Conservation (phyloP, 768 basidiomycete species). For the Amanita brunnescens region DNA sequence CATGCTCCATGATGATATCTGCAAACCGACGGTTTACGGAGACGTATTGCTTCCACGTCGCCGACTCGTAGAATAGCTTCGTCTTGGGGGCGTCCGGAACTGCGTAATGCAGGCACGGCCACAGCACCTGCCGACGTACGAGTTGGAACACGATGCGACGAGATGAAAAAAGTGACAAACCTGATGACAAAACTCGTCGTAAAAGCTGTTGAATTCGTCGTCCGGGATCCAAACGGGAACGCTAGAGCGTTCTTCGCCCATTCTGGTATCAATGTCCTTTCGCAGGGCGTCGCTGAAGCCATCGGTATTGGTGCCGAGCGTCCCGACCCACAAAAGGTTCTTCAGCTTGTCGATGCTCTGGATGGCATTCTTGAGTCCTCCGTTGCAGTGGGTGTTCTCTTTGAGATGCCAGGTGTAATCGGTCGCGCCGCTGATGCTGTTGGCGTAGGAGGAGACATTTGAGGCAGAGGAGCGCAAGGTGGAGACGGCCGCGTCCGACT, state of each 20-base stretch:
- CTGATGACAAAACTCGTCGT: conserved; percentile 86
- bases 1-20: conserved; percentile 67
- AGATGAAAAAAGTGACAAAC: conserved; percentile 18
- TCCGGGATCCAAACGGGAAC: conserved; percentile 76
- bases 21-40: conserved; percentile 90
- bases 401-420: no score
- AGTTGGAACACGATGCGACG: conserved; percentile 10
- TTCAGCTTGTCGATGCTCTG: conserved; percentile 52
- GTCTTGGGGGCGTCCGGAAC: conserved; percentile 85
- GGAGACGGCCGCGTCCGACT: conserved; percentile 13
- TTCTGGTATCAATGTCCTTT: conserved; percentile 43
- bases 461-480: conserved; percentile 4
- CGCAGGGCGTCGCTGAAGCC: conserved; percentile 47
- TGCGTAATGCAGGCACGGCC: conserved; percentile 83
- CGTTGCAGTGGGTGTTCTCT: conserved; percentile 68
- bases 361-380: conserved; percentile 77
- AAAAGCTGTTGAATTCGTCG: conserved; percentile 67
- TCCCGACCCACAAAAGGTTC: conserved; percentile 56
- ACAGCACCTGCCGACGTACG: conserved; percentile 46
- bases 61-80: conserved; percentile 72
- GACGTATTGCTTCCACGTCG: conserved; percentile 76
- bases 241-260: conserved; percentile 30
- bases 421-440: no score
- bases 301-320: conserved; percentile 67
- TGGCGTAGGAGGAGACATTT: no score